A percentile compares a stretch with the other conserved stretches of the same genome.
These are phyloP conservation scores for Tarenaya hassleriana DNA, from an alignment of 345 rosid species.

Conservation along the genomic window DNA sequence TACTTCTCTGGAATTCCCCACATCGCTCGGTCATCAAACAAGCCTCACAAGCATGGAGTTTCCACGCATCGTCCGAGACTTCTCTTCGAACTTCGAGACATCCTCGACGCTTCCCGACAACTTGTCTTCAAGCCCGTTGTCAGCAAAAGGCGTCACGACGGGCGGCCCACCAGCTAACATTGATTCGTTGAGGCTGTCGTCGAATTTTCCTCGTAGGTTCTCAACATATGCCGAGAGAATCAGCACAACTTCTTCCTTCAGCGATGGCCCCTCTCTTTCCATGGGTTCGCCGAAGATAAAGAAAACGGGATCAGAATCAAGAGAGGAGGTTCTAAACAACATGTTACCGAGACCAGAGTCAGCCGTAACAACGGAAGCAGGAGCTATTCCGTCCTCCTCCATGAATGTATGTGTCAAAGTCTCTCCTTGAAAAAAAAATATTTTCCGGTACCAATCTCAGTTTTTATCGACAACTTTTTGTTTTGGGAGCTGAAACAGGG, in stretches of 20 bases:
- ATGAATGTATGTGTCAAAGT: conserved; percentile 62
- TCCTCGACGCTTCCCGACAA: conserved; percentile 49
- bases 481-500: conserved; percentile 44
- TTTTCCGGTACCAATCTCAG: too few species aligned
- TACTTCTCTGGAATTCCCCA: too few species aligned
- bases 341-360: conserved; percentile 56
- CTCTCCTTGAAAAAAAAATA: too few species aligned
- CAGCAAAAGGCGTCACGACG: conserved; percentile 41
- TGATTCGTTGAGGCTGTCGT: conserved; percentile 47
- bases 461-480: too few species aligned
- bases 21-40: too few species aligned
- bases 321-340: conserved; percentile 58
- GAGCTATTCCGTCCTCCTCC: conserved; percentile 34
- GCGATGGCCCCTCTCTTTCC: conserved; percentile 51
- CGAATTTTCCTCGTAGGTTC: conserved; percentile 53
- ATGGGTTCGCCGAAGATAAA: conserved; percentile 74
- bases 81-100: conserved; percentile 41
- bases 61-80: conserved; percentile 45
- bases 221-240: conserved; percentile 85
- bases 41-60: too few species aligned
- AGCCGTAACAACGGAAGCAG: conserved; percentile 41
- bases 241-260: conserved; percentile 70
- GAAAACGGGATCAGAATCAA: conserved; percentile 87
- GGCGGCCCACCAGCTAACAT: conserved; percentile 39
- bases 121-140: conserved; percentile 46